Conservation (phyloP, 306 rosid species). For the Hippophae tibetana region DNA sequence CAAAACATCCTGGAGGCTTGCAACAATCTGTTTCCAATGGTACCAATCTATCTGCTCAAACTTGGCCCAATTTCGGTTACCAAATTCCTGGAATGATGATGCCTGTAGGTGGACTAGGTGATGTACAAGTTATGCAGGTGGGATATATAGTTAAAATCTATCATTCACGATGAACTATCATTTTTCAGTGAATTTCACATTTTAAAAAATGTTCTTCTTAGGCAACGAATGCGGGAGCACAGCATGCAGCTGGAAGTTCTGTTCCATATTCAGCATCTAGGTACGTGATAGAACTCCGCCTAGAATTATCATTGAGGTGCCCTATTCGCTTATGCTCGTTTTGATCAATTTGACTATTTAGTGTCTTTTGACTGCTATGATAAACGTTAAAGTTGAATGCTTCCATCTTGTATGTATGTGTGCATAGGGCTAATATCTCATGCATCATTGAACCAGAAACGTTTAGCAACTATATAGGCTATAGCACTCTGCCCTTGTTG, state of each 20-base stretch:
- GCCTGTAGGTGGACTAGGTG: constrained; percentile 52
- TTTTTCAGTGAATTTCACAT: constrained; percentile 21
- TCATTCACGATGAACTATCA: constrained; percentile 3
- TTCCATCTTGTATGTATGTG: too few species aligned
- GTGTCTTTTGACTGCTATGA: neutral
- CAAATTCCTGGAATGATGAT: constrained; percentile 48
- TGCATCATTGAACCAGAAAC: too few species aligned
- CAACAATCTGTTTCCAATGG: constrained; percentile 48
- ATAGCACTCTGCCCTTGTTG: too few species aligned
- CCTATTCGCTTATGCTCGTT: neutral
- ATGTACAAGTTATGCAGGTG: constrained; percentile 56
- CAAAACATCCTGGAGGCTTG: constrained; percentile 28
- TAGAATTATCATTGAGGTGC: neutral
- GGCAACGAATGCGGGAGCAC: constrained; percentile 40
- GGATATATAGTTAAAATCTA: constrained; percentile 13
- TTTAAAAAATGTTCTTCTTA: constrained; percentile 30
- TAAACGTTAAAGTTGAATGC: too few species aligned
- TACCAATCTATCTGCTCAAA: constrained; percentile 43
- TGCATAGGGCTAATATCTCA: too few species aligned
- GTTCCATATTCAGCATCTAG: constrained; percentile 60
- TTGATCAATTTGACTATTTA: neutral
- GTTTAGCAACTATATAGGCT: too few species aligned
- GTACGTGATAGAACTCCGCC: constrained; percentile 37
- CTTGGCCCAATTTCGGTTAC: constrained; percentile 60
- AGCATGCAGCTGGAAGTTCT: constrained; percentile 46